These are phyloP conservation scores for Emiliania huxleyi DNA, from an alignment of 78 protist genomes.

Conservation along the genomic window DNA sequence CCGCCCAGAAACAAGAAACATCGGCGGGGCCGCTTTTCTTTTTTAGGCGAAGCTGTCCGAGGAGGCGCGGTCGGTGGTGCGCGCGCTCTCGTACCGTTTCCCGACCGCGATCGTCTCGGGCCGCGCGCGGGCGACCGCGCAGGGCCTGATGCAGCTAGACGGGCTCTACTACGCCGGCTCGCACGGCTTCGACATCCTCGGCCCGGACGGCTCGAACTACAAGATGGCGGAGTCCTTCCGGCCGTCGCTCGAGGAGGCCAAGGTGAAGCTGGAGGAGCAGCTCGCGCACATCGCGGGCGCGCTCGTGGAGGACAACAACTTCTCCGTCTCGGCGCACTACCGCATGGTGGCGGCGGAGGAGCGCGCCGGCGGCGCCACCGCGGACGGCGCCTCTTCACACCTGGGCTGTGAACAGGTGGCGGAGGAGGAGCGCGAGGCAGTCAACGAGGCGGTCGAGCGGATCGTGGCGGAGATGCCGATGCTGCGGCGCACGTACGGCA, in stretches of 20 bases:
- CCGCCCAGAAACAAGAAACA: too few species aligned
- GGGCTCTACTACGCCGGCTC: constrained; percentile 11
- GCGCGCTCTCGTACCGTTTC: neutral
- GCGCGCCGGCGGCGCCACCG: too few species aligned
- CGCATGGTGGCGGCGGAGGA: neutral
- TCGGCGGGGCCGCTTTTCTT: too few species aligned
- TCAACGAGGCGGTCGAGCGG: neutral
- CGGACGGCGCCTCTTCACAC: too few species aligned
- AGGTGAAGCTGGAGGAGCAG: neutral
- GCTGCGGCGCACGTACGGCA: neutral
- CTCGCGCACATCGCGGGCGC: neutral
- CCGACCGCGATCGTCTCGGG: neutral
- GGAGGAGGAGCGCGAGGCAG: neutral
- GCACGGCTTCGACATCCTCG: neutral
- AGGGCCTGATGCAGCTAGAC: neutral
- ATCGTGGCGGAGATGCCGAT: neutral
- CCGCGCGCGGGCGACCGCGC: neutral
- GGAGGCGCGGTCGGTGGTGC: neutral
- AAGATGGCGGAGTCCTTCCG: constrained; percentile 3
- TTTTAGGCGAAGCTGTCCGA: neutral
- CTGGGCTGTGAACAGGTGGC: too few species aligned
- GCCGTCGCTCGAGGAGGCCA: neutral
- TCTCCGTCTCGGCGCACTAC: neutral
- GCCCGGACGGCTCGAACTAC: neutral
- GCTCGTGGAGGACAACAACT: neutral